Evolutionary conservation across 2,329 filamentous ascomycete species (phyloP).

Genomic region (Epichloe baconii): DNA sequence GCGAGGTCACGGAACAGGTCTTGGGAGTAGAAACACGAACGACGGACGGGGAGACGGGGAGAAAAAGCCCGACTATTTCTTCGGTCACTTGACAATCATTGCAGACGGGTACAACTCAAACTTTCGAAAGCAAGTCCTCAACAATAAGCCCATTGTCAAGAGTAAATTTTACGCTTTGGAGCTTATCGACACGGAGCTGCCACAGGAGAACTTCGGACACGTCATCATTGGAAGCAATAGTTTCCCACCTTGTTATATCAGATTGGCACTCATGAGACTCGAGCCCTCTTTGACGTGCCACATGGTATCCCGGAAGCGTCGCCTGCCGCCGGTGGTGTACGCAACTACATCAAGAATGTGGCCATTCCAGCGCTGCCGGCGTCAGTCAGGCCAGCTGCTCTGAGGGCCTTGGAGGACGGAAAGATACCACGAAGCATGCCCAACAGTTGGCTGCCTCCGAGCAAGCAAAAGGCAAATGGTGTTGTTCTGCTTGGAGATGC

Average conservation of each 20-base stretch:
- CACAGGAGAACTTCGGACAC: constrained; percentile 64
- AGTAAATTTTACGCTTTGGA: constrained; percentile 92
- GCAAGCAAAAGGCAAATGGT: constrained; percentile 42
- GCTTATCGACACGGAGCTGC: constrained; percentile 74
- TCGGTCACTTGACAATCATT: constrained; percentile 75
- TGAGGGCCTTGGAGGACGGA: constrained; percentile 62
- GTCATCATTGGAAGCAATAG: constrained; percentile 67
- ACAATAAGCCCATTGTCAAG: constrained; percentile 51
- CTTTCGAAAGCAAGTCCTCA: constrained; percentile 70
- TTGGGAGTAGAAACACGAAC: constrained; percentile 72
- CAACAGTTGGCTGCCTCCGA: constrained; percentile 82
- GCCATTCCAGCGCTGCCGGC: constrained; percentile 68
- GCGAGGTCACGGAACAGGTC: constrained; percentile 55
- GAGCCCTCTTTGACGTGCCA: constrained; percentile 80
- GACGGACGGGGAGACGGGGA: constrained; percentile 39
- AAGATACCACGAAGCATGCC: constrained; percentile 77
- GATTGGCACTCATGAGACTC: constrained; percentile 89
- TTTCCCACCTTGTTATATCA: constrained; percentile 76
- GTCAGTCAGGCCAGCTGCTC: constrained; percentile 59
- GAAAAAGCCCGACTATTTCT: constrained; percentile 62
- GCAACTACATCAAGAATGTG: constrained; percentile 66
- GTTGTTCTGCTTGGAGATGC: constrained; percentile 83
- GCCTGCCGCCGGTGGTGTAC: constrained; percentile 65
- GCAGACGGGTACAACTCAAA: constrained; percentile 88
- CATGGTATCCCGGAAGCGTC: constrained; percentile 62